Percentiles rank a stretch among this genome's conserved stretches.
phyloP scores from a whole-genome alignment of 2,329 filamentous ascomycete genomes.

The Trichoderma koningii region DNA sequence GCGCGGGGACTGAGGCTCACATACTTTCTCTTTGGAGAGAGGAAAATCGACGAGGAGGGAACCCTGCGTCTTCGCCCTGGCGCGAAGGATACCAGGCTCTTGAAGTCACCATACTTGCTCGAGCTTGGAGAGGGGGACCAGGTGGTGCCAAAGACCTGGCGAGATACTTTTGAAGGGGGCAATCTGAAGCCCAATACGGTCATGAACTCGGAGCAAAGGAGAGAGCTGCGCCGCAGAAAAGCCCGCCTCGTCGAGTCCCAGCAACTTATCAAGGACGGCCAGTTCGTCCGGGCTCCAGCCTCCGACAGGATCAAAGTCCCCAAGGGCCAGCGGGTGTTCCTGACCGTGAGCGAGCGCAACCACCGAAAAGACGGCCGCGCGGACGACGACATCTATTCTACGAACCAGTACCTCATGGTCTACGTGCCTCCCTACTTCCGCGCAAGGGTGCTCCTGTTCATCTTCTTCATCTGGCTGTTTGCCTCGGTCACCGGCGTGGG shows the following conservation, averaged over 20 bases:
- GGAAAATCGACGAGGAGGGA: slow-evolving; percentile 79
- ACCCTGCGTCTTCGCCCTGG: slow-evolving; percentile 51
- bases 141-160: slow-evolving; percentile 61
- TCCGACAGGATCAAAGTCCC: slow-evolving; percentile 94
- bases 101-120: slow-evolving; percentile 51
- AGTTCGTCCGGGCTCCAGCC: slow-evolving; percentile 87
- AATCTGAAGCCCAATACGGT: slow-evolving; percentile 46
- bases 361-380: slow-evolving; percentile 63
- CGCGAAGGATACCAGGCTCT: slow-evolving; percentile 38
- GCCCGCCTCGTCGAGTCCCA: slow-evolving; percentile 48
- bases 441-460: slow-evolving; percentile 77
- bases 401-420: slow-evolving; percentile 67
- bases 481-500: slow-evolving; percentile 84
- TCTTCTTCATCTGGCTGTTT: slow-evolving; percentile 89
- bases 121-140: slow-evolving; percentile 44
- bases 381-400: slow-evolving; percentile 54
- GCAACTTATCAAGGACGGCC: slow-evolving; percentile 69
- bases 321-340: slow-evolving; percentile 78
- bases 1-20: slow-evolving; percentile 78
- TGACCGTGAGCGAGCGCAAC: slow-evolving; percentile 66
- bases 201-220: slow-evolving; percentile 43
- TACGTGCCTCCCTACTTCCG: slow-evolving; percentile 87
- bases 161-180: slow-evolving; percentile 53
- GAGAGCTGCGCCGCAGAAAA: slow-evolving; percentile 45
- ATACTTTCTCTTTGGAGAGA: slow-evolving; percentile 89